These are phyloP conservation scores for Termitomyces heimii DNA, from an alignment of 768 basidiomycete genomes.

Conservation along the genomic window DNA sequence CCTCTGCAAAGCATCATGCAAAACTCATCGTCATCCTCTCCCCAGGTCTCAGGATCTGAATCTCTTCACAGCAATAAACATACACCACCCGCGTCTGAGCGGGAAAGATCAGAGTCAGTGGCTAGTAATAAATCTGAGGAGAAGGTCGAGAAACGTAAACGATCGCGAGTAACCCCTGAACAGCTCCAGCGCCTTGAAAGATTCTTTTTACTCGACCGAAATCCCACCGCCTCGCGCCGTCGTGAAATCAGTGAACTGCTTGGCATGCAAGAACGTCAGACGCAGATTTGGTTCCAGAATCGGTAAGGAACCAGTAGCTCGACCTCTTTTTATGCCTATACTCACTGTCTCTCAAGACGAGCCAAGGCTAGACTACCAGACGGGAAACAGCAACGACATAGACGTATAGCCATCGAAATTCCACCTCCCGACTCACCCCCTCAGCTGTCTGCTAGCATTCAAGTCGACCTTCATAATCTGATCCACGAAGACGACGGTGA, in stretches of 20 bases:
- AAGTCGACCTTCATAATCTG: conserved; percentile 56
- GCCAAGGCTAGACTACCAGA: conserved; percentile 77
- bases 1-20: background rate
- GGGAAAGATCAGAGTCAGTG: conserved; percentile 24
- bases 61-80: conserved; percentile 25
- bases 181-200: conserved; percentile 74
- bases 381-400: conserved; percentile 41
- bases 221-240: conserved; percentile 64
- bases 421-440: conserved; percentile 44
- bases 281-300: conserved; percentile 90
- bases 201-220: conserved; percentile 62
- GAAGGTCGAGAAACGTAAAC: conserved; percentile 67
- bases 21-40: conserved; percentile 5
- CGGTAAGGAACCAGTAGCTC: conserved; percentile 34
- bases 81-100: conserved; percentile 28
- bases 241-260: conserved; percentile 69
- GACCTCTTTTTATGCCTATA: background rate
- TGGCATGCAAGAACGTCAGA: conserved; percentile 83
- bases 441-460: conserved; percentile 42
- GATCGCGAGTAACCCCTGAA: conserved; percentile 73
- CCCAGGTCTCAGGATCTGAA: conserved; percentile 10
- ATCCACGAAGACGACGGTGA: conserved; percentile 75
- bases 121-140: conserved; percentile 31
- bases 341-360: conserved; percentile 40
- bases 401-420: conserved; percentile 26